Conservation (phyloP, 495 filamentous ascomycete species). For the Hypoxylon fragiforme region DNA sequence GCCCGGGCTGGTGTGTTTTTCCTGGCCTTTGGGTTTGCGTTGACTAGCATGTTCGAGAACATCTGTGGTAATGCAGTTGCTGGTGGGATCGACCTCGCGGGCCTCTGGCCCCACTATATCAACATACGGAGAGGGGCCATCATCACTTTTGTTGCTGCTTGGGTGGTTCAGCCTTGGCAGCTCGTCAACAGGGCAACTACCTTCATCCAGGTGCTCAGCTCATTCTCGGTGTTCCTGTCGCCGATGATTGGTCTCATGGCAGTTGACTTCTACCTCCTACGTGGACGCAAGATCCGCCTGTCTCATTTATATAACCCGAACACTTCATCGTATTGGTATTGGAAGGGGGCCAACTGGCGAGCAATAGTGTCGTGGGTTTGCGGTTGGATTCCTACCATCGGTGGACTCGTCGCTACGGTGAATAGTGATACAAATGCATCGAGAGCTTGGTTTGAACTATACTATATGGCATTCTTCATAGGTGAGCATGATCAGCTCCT, state of each 20-base stretch:
- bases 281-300: conserved; percentile 37
- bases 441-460: conserved; percentile 35
- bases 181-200: conserved; percentile 52
- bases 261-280: conserved; percentile 40
- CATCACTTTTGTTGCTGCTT: conserved; percentile 46
- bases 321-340: conserved; percentile 40
- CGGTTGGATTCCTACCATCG: conserved; percentile 41
- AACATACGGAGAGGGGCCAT: conserved; percentile 54
- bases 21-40: conserved; percentile 35
- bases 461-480: conserved; percentile 45
- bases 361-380: conserved; percentile 40
- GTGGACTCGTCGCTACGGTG: conserved; percentile 39
- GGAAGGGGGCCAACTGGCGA: conserved; percentile 43
- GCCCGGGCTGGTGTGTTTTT: conserved; percentile 44
- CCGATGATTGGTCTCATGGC: conserved; percentile 39
- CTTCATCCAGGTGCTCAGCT: conserved; percentile 54
- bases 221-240: conserved; percentile 55
- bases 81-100: conserved; percentile 51
- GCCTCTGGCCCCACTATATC: conserved; percentile 52
- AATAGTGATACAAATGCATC: conserved; percentile 29
- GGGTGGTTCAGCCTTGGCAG: conserved; percentile 54
- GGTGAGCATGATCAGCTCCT: conserved; percentile 20
- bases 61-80: conserved; percentile 36
- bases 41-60: conserved; percentile 37
- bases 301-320: conserved; percentile 36